A percentile compares a stretch with the other conserved stretches of the same genome.
These are phyloP conservation scores for Trifolium pratense DNA, from an alignment of 306 rosid species.

Conservation along the genomic window DNA sequence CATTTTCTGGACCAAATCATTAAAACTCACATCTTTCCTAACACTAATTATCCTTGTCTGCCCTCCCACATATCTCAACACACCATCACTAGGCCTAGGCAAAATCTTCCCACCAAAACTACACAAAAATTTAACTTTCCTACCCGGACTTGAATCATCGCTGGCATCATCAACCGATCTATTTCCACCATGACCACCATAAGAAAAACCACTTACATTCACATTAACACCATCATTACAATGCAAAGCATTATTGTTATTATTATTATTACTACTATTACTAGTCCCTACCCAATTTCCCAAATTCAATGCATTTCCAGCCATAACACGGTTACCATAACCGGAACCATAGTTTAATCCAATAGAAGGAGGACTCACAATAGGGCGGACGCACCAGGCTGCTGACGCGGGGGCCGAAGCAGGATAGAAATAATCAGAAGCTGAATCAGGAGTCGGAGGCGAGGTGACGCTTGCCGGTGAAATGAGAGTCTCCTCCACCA, in stretches of 20 bases:
- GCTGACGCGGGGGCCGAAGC: conserved; percentile 43
- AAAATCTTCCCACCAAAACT: conserved; percentile 88
- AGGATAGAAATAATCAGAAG: conserved; percentile 52
- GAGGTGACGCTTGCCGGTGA: conserved; percentile 34
- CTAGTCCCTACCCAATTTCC: conserved; percentile 48
- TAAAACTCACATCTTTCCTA: conserved; percentile 65
- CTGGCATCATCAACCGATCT: conserved; percentile 54
- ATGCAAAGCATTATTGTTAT: conserved; percentile 42
- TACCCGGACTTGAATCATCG: conserved; percentile 64
- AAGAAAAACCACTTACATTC: conserved; percentile 41
- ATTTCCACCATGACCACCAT: conserved; percentile 31
- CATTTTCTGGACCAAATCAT: conserved; percentile 75
- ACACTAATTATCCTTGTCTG: conserved; percentile 84
- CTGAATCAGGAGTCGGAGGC: conserved; percentile 44
- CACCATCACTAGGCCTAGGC: conserved; percentile 88
- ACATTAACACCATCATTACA: conserved; percentile 49
- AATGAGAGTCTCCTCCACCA: conserved; percentile 71
- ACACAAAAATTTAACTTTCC: conserved; percentile 78
- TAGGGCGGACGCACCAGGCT: conserved; percentile 62
- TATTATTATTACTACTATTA: not conserved
- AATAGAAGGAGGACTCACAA: conserved; percentile 48
- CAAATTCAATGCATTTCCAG: conserved; percentile 51
- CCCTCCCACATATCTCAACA: conserved; percentile 96
- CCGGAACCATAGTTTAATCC: conserved; percentile 54
- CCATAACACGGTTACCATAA: conserved; percentile 44